A percentile compares a stretch with the other conserved stretches of the same genome.
Evolutionary conservation across 148 eudicot genomes (phyloP).

Genomic region (Chenopodium suecicum): DNA sequence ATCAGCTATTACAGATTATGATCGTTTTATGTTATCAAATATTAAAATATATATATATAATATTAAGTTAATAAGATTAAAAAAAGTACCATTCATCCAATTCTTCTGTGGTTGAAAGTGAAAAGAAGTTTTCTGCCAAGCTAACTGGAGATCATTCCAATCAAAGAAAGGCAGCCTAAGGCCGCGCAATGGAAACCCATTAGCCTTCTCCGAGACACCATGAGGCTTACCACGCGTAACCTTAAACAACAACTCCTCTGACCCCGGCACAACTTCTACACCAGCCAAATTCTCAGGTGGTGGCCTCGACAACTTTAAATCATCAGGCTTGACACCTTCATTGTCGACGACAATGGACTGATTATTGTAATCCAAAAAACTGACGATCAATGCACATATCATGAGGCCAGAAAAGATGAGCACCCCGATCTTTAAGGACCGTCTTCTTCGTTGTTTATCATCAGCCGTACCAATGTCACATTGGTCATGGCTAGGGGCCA

Average conservation of each 20-base stretch:
- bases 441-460: not conserved
- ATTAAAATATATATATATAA: too few species aligned
- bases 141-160: slow-evolving; percentile 42
- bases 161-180: slow-evolving; percentile 28
- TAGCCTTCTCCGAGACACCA: slow-evolving; percentile 60
- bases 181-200: slow-evolving; percentile 21
- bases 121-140: slow-evolving; percentile 69
- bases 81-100: slow-evolving; percentile 73
- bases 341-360: not conserved
- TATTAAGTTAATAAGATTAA: too few species aligned
- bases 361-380: slow-evolving; percentile 14
- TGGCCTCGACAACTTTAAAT: slow-evolving; percentile 14
- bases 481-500: slow-evolving; percentile 13
- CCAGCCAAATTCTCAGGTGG: slow-evolving; percentile 22
- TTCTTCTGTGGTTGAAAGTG: slow-evolving; percentile 72
- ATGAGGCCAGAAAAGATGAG: slow-evolving; percentile 33
- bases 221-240: slow-evolving; percentile 52
- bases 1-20: not conserved
- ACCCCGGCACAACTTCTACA: slow-evolving; percentile 6
- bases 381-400: slow-evolving; percentile 31
- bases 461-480: not conserved
- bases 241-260: slow-evolving; percentile 15
- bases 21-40: not conserved
- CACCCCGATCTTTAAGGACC: slow-evolving; percentile 24
- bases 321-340: not conserved